Evolutionary conservation across 306 rosid genomes (phyloP).

Genomic region (Malus domestica): DNA sequence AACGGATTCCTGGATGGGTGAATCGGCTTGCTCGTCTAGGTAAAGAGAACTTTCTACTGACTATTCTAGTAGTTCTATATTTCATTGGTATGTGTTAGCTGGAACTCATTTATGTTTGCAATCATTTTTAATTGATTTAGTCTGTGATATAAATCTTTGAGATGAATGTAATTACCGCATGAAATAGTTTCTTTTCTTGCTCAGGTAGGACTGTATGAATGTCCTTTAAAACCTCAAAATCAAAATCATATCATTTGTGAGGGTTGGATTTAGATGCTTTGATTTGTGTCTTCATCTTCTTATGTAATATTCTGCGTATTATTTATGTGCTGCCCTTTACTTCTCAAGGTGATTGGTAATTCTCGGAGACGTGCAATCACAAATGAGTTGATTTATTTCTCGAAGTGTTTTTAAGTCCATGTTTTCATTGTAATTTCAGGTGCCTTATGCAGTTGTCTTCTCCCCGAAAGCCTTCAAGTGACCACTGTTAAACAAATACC

Average conservation of each 20-base stretch:
- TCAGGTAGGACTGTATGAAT: neutral
- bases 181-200: neutral
- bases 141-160: neutral
- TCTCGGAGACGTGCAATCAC: neutral
- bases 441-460: conserved; percentile 81
- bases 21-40: conserved; percentile 96
- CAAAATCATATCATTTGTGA: too few relatives aligned
- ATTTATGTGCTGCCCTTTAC: neutral
- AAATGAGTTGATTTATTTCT: neutral
- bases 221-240: neutral
- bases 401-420: conserved; percentile 2
- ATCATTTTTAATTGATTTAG: neutral
- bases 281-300: neutral
- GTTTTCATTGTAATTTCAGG: conserved; percentile 54
- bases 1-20: conserved; percentile 85
- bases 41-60: conserved; percentile 17
- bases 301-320: neutral
- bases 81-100: neutral
- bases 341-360: neutral
- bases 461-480: conserved; percentile 90
- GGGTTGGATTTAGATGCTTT: neutral
- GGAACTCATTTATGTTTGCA: neutral
- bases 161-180: neutral
- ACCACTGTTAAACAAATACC: conserved; percentile 72
- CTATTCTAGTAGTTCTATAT: neutral